phyloP scores from a whole-genome alignment of 1,139 yeast species.

The Chernovozyma sophiae-reginae region DNA sequence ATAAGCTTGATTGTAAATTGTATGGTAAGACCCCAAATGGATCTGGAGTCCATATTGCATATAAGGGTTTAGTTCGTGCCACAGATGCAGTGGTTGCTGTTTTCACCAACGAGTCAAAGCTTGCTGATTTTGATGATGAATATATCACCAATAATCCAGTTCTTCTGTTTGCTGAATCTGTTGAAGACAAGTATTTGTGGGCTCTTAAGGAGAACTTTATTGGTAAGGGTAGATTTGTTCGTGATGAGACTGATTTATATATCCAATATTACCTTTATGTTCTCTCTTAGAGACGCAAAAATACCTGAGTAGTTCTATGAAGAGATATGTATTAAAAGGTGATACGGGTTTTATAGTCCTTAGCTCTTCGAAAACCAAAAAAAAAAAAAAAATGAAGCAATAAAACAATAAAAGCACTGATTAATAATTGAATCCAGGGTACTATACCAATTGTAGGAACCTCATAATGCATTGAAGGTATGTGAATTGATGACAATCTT shows the following conservation, averaged over 20 bases:
- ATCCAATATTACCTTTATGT: conserved; percentile 52
- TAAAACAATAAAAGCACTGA: too few species aligned
- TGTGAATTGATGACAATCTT: too few species aligned
- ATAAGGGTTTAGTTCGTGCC: conserved; percentile 43
- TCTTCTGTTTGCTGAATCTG: conserved; percentile 34
- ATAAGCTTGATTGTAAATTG: conserved; percentile 47
- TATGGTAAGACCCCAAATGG: conserved; percentile 40
- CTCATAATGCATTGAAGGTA: too few species aligned
- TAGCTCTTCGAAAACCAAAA: too few species aligned
- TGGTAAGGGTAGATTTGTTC: conserved; percentile 53
- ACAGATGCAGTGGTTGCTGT: conserved; percentile 32
- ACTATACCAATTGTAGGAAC: too few species aligned
- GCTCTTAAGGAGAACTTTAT: conserved; percentile 37
- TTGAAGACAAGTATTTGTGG: conserved; percentile 46
- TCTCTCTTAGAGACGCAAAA: too few species aligned
- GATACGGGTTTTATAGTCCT: too few species aligned
- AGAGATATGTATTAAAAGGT: too few species aligned
- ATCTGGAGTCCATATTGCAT: conserved; percentile 36
- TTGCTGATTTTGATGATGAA: conserved; percentile 38
- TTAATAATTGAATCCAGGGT: too few species aligned
- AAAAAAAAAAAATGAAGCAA: too few species aligned
- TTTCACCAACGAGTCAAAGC: conserved; percentile 21
- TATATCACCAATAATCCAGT: conserved; percentile 45
- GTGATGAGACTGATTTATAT: conserved; percentile 32
- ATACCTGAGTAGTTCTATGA: too few species aligned